Evolutionary conservation across 2,329 filamentous ascomycete genomes (phyloP), one percentile per base, ranked within the genome.

Genomic region (Aspergillus intermedius): DNA sequence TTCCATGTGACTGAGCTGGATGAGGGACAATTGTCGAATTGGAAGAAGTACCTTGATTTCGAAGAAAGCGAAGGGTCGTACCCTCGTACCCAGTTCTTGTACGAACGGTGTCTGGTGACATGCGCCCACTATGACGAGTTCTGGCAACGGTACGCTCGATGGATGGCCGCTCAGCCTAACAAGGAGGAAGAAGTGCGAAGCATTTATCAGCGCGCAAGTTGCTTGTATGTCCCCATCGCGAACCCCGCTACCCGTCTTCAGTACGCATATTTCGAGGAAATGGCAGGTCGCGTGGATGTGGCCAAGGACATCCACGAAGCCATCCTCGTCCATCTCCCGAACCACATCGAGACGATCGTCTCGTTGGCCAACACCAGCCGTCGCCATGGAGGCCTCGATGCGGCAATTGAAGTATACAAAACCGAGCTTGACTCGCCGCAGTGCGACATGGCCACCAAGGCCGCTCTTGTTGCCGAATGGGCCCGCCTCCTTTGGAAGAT

Each of bases 91-190:
- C 80, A 87, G 5, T 93, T 93, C 62, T 73, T 98, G 28, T 97
- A 98, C 65, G 93, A 98, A 74, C 84, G 93, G 45, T 97, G 91
- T 60, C 72, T 98, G 46, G 88, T 95, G 32, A 91, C 89, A 0
- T 94, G 88, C 61, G 91, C 93, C 13, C 86, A 94, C 57, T 96
- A 98, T 64, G 91, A 97, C 44, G 91, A 97, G 64, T 95, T 97
- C 69, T 98, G 93, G 93, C 83, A 95, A 61, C 86, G 93, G n/a
- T 98, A 95, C 69, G 88, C 87, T 13, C 79, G 91, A 37, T 98
- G 93, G 93, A 95, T 96, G 87, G 78, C 80, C 50, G 82, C 82
- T 0, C 88, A 95, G 63, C 72, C 81, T 1, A 83, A 78, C 57
- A 95, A 94, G 67, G 83, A 90, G 42, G 88, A 96, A 65, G 91